These are phyloP conservation scores for Zygnema cylindricum DNA, from an alignment of 139 green algal genomes.

Conservation along the genomic window DNA sequence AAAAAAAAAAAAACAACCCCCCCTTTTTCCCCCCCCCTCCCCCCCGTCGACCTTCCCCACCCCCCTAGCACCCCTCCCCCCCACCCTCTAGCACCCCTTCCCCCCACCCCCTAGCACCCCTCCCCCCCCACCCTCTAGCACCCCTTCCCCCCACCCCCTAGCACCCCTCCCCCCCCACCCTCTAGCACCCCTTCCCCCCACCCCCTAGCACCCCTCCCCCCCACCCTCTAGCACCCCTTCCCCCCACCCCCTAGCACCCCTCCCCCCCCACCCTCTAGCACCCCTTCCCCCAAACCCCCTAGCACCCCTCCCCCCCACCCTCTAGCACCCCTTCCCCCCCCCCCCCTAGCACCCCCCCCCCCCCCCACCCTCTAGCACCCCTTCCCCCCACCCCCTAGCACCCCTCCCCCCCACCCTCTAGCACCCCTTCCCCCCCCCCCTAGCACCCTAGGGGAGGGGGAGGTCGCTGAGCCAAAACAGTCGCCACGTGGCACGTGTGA, in stretches of 20 bases:
- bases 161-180: too few species aligned
- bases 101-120: slow-evolving; percentile 44
- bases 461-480: background rate
- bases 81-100: slow-evolving; percentile 25
- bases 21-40: background rate
- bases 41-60: slow-evolving; percentile 54
- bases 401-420: too few species aligned
- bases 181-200: slow-evolving; percentile 38
- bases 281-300: background rate
- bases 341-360: too few species aligned
- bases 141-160: too few species aligned
- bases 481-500: background rate
- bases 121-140: slow-evolving; percentile 69
- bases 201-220: slow-evolving; percentile 69
- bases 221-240: slow-evolving; percentile 69
- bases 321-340: slow-evolving; percentile 35
- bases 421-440: slow-evolving; percentile 40
- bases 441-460: slow-evolving; percentile 72
- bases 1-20: background rate
- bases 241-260: slow-evolving; percentile 2
- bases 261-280: too few species aligned
- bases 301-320: too few species aligned
- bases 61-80: slow-evolving; percentile 33
- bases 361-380: too few species aligned
- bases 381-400: too few species aligned